These are phyloP conservation scores for Alternaria hordeiaustralica DNA, from an alignment of 2,329 filamentous ascomycete species.

Conservation along the genomic window DNA sequence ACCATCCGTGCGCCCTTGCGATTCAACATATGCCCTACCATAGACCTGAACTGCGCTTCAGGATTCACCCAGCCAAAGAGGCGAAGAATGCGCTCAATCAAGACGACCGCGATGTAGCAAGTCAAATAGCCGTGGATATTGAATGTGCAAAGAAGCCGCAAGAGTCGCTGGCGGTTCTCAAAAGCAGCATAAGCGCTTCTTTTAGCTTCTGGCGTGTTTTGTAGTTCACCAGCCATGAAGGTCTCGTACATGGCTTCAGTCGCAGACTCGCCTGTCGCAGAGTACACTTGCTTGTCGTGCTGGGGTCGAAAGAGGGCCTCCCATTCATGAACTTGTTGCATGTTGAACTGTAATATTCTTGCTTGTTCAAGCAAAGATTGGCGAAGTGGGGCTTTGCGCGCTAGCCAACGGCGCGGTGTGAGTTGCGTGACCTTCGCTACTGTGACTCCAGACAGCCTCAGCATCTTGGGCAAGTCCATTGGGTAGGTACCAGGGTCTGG, in stretches of 20 bases:
- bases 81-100: neutral
- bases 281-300: neutral
- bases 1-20: neutral
- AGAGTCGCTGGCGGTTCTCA: neutral
- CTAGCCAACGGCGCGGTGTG: neutral
- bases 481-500: neutral
- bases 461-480: neutral
- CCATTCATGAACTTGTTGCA: neutral
- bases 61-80: neutral
- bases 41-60: neutral
- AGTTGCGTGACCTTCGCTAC: neutral
- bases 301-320: neutral
- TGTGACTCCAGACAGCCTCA: neutral
- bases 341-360: neutral
- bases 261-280: neutral
- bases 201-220: neutral
- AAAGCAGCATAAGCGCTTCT: neutral
- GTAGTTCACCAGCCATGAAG: neutral
- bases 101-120: neutral
- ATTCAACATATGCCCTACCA: neutral
- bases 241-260: neutral
- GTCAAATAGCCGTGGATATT: neutral
- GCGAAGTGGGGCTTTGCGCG: neutral
- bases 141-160: neutral
- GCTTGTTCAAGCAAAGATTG: neutral